Evolutionary conservation across 129 eudicot species (phyloP).

Genomic region (Chrysanthemum lavandulifolium): DNA sequence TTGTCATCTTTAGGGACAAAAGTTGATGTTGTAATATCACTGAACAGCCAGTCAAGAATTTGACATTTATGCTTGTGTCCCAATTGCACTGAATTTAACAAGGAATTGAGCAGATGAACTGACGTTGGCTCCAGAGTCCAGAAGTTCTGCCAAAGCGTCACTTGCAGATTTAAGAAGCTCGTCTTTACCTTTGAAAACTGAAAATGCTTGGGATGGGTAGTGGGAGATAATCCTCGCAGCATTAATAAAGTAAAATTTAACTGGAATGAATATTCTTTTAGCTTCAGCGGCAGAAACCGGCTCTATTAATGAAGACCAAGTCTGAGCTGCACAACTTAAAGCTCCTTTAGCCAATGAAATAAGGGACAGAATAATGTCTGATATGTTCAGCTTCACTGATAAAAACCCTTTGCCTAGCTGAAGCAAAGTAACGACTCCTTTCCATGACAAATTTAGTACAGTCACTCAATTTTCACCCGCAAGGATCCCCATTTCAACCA

Average conservation of each 20-base stretch:
- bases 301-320: constrained; percentile 61
- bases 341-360: constrained; percentile 69
- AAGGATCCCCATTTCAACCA: too few species aligned
- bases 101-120: constrained; percentile 69
- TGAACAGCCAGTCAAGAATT: constrained; percentile 71
- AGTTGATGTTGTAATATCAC: constrained; percentile 22
- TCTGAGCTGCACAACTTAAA: constrained; percentile 64
- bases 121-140: constrained; percentile 86
- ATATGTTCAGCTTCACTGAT: constrained; percentile 43
- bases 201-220: constrained; percentile 69
- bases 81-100: constrained; percentile 62
- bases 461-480: too few species aligned
- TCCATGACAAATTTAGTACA: too few species aligned
- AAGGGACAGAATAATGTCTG: constrained; percentile 62
- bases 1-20: constrained; percentile 22
- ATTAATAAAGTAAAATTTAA: constrained; percentile 82
- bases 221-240: constrained; percentile 89
- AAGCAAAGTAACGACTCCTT: too few species aligned
- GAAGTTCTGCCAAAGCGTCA: constrained; percentile 48
- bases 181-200: constrained; percentile 55
- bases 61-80: constrained; percentile 48
- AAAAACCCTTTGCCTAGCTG: too few species aligned
- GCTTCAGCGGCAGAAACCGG: constrained; percentile 59
- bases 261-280: constrained; percentile 80
- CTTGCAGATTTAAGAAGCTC: constrained; percentile 44